Percentiles rank a stretch among this genome's conserved stretches.
phyloP scores from a whole-genome alignment of 805 yeast genomes.

The Yamadazyma nakazawae region DNA sequence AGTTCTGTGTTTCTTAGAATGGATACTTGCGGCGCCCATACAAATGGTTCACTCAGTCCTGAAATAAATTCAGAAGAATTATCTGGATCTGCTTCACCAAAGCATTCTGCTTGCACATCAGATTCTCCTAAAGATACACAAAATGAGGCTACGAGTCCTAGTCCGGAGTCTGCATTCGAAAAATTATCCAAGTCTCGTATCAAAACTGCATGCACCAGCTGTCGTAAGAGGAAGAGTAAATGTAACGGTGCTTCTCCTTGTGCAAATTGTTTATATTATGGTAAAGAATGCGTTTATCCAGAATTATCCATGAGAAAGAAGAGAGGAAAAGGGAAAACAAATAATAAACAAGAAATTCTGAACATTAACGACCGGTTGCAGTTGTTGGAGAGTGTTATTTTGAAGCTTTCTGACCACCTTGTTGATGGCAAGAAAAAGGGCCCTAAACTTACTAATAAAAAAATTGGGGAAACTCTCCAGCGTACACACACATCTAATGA shows the following conservation, averaged over 20 bases:
- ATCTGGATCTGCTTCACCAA: background rate
- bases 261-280: slow-evolving; percentile 34
- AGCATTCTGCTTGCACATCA: background rate
- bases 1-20: background rate
- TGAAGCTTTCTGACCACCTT: slow-evolving; percentile 17
- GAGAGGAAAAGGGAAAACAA: slow-evolving; percentile 14
- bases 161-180: background rate
- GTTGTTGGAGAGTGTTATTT: slow-evolving; percentile 19
- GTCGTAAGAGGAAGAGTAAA: slow-evolving; percentile 48
- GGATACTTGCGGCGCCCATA: background rate
- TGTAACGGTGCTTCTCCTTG: slow-evolving; percentile 50
- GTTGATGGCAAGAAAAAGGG: slow-evolving; percentile 6
- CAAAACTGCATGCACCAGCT: slow-evolving; percentile 45
- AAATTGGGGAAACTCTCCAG: background rate
- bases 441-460: background rate
- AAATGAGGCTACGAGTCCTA: background rate
- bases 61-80: background rate
- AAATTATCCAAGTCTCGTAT: slow-evolving; percentile 1
- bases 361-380: slow-evolving; percentile 16
- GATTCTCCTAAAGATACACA: background rate
- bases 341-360: slow-evolving; percentile 9
- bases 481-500: background rate
- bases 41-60: background rate
- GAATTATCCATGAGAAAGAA: slow-evolving; percentile 15
- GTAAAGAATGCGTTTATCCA: slow-evolving; percentile 28